Evolutionary conservation across 2,329 filamentous ascomycete genomes (phyloP), one percentile per base, ranked within the genome.

Genomic region (Trichoderma sp.): DNA sequence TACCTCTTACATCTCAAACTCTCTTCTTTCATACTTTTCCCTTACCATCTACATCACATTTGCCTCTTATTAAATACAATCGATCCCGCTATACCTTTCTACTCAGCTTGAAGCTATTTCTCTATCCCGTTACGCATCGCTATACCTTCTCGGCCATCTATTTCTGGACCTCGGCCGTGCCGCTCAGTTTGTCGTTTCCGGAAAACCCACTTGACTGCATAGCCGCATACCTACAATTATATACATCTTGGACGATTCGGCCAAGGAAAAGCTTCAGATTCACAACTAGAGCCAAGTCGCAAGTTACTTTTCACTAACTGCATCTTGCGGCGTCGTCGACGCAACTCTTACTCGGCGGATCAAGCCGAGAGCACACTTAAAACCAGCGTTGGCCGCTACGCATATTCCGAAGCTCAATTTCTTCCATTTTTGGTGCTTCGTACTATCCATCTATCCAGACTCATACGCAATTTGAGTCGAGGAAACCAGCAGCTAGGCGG

Each of bases 181-280:
- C 35, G 59, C 41, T 53, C 69, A 56, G 33, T 72, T 31, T 56
- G 29, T 65, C 38, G 59, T 64, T 72, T 53, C 21, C 41, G 41
- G 38, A 65, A 72, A 53, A 29, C 56, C 69, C 59, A 35, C 60
- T 72, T 64, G 18, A 29, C 59, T 72, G 69, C 69, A 65, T 63
- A 64, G 16, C 27, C 38, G 69, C 60, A 72, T 63, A 72, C 50
- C 41, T 56, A 59, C 45, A 35, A 56, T 69, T 69, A 56, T 59
- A 56, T 59, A 56, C 50, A 35, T 72, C n/a, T n/a, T 24, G 35
- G 53, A 35, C 60, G 60, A 27, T 33, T 72, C 41, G 41, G 41
- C 60, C 38, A 60, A 18, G 50, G 27, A n/a, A 27, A 35, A 72
- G 69, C 69, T 64, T 72, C 60, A 53, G 50, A 35, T n/a, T 72